A percentile compares a stretch with the other conserved stretches of the same genome.
Conservation (phyloP, 192 early-diverging fungal genomes). For the Physocladia obscura region DNA sequence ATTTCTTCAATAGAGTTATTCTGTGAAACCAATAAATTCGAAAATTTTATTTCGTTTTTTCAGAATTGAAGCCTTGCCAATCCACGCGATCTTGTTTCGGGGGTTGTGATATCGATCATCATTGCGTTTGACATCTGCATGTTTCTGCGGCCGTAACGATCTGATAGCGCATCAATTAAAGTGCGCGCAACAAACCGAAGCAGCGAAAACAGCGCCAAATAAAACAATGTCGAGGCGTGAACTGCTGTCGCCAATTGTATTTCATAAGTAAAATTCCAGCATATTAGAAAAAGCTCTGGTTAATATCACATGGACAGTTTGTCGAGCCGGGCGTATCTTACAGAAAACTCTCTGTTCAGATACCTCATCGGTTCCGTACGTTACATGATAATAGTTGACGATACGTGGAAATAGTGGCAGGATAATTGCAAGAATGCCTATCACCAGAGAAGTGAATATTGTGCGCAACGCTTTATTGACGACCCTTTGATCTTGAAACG, state of each 20-base stretch:
- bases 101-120: constrained; percentile 89
- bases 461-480: no score
- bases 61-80: no score
- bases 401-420: constrained; percentile 90
- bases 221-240: constrained; percentile 70
- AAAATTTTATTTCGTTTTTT: no score
- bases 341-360: no score
- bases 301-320: neutral
- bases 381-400: constrained; percentile 78
- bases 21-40: no score
- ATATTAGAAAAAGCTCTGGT: constrained; percentile 40
- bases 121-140: constrained; percentile 95
- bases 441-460: constrained; percentile 82
- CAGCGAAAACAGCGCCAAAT: constrained; percentile 92
- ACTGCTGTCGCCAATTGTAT: constrained; percentile 34
- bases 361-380: constrained; percentile 62
- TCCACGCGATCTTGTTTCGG: constrained; percentile 70
- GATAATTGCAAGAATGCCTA: constrained; percentile 96
- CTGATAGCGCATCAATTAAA: constrained; percentile 76
- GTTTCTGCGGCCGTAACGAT: constrained; percentile 85
- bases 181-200: constrained; percentile 88
- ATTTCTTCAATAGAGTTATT: no score
- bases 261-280: constrained; percentile 42
- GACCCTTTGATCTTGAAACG: no score
- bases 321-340: neutral